Evolutionary conservation across 495 filamentous ascomycete species (phyloP), one percentile per base, ranked within the genome.

Genomic region (Hyaloscypha variabilis): DNA sequence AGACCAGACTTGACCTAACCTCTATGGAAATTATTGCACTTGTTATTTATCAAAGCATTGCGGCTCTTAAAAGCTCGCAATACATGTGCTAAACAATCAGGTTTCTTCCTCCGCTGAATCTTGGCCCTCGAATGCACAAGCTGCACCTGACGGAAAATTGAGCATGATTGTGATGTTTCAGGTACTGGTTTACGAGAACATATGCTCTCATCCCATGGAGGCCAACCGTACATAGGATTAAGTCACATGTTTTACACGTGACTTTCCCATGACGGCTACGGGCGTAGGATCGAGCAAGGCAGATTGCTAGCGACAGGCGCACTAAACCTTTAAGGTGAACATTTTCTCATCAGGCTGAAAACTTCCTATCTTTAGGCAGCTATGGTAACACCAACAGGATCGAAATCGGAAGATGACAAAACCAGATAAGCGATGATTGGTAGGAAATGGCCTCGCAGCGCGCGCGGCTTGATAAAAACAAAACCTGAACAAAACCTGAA

Each of bases 341-440:
- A 52, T 6, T 52, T 6, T 52, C 17, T 19, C 17, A 6, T 52
- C 49, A 6, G 49, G 17, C 49, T 54, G 19, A 54, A 6, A 54
- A 54, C 51, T 24, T 13, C 51, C 51, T 53, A 25, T 21, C 51
- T 21, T 10, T 24, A 54, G 51, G 51, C 51, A 54, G 51, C 6
- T 0, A 54, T 24, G 51, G 51, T 8, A 28, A 54, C 26, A 26
- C 51, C 51, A n/a, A 54, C 51, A 54, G 21, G 51, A 54, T 52
- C 49, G 49, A 52, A 52, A 52, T n/a, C 49, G 51, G 51, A 54
- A 54, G 51, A 24, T 24, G 51, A 29, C 51, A 54, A 54, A 54
- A 54, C 51, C 51, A 53, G 51, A 14, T 23, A 23, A 54, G 21
- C 51, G 51, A 54, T 54, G 51, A 54, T 54, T 54, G 4, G 51